Percentiles rank a stretch among this genome's conserved stretches.
Conservation (phyloP, 208 protist genomes). For the Crithidia expoeki region DNA sequence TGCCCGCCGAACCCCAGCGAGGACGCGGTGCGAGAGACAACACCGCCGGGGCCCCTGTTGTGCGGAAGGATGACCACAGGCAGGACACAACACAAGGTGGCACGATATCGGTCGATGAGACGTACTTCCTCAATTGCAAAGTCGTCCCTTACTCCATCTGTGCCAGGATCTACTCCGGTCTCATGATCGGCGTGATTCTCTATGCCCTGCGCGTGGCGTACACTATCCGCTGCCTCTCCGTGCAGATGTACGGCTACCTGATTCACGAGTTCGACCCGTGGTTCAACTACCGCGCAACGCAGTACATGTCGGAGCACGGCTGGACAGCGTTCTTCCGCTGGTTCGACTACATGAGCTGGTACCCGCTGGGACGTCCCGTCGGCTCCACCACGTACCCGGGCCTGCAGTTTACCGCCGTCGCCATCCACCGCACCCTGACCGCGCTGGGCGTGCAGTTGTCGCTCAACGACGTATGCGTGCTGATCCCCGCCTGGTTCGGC, state of each 20-base stretch:
- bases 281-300: conserved; percentile 94
- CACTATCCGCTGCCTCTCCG: conserved; percentile 17
- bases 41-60: not conserved
- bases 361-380: conserved; percentile 98
- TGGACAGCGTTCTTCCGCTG: conserved; percentile 97
- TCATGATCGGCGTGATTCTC: conserved; percentile 25
- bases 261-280: conserved; percentile 93
- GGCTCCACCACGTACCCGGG: conserved; percentile 98
- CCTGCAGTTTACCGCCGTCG: conserved; percentile 95
- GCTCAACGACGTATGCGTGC: conserved; percentile 97
- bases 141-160: conserved; percentile 23
- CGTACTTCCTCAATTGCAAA: conserved; percentile 26
- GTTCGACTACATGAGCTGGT: conserved; percentile 98
- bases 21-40: not conserved
- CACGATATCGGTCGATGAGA: conserved; percentile 1
- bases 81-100: not conserved
- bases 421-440: conserved; percentile 91
- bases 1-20: not conserved
- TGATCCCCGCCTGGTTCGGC: conserved; percentile 95
- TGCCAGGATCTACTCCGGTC: conserved; percentile 8
- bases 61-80: not conserved
- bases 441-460: conserved; percentile 76
- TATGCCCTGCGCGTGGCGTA: conserved; percentile 29
- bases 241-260: conserved; percentile 18
- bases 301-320: conserved; percentile 93